These are phyloP conservation scores for Vigna radiata DNA, from an alignment of 306 rosid genomes.

Conservation along the genomic window DNA sequence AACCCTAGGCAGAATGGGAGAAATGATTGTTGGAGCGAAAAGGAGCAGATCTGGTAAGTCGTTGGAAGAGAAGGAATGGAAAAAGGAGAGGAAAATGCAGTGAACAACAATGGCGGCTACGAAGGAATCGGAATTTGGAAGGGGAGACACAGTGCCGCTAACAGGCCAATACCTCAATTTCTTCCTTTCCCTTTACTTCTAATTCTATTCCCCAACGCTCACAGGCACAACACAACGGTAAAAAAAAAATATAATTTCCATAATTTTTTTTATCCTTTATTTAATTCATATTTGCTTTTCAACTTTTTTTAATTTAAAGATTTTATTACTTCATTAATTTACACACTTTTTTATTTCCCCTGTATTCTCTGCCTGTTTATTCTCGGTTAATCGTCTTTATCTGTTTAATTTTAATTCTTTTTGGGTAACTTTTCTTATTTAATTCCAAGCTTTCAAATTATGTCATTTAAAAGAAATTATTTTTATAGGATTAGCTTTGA, in stretches of 20 bases:
- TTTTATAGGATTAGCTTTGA: no score
- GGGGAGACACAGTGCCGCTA: neutral
- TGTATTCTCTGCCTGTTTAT: no score
- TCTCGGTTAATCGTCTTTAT: no score
- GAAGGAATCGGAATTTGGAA: slow-evolving; percentile 32
- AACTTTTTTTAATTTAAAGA: no score
- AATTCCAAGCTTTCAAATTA: no score
- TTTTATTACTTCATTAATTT: no score
- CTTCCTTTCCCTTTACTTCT: neutral
- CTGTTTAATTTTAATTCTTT: no score
- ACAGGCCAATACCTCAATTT: neutral
- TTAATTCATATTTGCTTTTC: neutral
- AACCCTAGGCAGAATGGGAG: slow-evolving; percentile 44
- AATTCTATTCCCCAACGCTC: neutral
- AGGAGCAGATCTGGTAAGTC: slow-evolving; percentile 41
- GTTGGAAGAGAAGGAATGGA: neutral
- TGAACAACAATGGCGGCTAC: slow-evolving; percentile 34
- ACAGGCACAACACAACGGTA: slow-evolving; percentile 2
- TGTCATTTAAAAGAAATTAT: no score
- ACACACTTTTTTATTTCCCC: no score
- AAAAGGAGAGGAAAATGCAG: neutral
- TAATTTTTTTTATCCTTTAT: neutral
- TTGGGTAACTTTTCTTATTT: no score
- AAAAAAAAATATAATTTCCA: neutral
- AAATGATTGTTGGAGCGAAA: neutral